These are phyloP conservation scores for Penicillium sp. DNA, from an alignment of 2,329 filamentous ascomycete species.

Conservation along the genomic window DNA sequence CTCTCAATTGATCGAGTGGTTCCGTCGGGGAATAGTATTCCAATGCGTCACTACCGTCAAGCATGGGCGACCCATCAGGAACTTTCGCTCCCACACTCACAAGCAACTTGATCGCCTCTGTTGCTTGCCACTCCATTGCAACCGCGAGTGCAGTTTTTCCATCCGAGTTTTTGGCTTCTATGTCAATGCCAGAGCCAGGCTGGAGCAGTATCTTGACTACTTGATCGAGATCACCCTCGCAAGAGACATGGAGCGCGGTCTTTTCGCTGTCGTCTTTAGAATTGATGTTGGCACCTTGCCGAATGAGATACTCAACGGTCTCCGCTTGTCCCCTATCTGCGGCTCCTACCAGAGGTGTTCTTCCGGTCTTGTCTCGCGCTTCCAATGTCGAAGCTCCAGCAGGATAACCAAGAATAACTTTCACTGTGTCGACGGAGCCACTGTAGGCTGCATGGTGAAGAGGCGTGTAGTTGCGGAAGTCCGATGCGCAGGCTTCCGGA, in stretches of 20 bases:
- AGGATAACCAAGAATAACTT: background rate
- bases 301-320: constrained; percentile 2
- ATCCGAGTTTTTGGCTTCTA: background rate
- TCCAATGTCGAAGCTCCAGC: background rate
- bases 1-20: background rate
- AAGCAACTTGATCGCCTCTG: background rate
- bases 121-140: background rate
- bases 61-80: background rate
- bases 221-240: background rate
- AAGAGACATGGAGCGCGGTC: background rate
- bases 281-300: background rate
- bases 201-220: background rate
- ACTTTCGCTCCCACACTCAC: background rate
- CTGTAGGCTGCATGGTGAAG: constrained; percentile 5
- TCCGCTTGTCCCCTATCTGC: background rate
- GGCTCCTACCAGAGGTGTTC: background rate
- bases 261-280: background rate
- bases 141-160: background rate
- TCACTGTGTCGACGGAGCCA: constrained; percentile 1
- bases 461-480: background rate
- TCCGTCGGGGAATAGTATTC: background rate
- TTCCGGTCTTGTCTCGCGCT: background rate
- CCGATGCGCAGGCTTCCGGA: background rate
- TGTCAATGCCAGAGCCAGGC: background rate
- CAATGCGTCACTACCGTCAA: background rate